These are phyloP conservation scores for Phytophthora cryptogea DNA, from an alignment of 352 stramenopile species.

Conservation along the genomic window DNA sequence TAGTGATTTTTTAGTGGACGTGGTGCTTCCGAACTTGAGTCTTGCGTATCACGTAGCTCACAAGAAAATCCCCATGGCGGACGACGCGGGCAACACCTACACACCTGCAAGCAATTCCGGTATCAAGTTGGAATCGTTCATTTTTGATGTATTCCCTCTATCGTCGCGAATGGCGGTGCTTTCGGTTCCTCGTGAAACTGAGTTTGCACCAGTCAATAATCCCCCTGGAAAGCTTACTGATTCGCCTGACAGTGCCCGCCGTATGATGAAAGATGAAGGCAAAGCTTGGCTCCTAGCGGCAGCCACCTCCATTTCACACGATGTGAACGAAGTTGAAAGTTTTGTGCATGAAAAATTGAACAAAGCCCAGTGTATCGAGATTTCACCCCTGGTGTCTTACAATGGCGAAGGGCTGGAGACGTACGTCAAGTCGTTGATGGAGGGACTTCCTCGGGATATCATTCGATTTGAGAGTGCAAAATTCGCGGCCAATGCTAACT, in stretches of 20 bases:
- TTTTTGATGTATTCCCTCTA: constrained; percentile 98
- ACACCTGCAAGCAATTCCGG: constrained; percentile 89
- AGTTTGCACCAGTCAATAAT: constrained; percentile 95
- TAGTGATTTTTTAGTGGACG: constrained; percentile 82
- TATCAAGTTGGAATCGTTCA: constrained; percentile 98
- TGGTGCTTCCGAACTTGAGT: constrained; percentile 81
- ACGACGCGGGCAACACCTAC: constrained; percentile 79
- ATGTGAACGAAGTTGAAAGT: constrained; percentile 25
- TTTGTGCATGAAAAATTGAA: constrained; percentile 48
- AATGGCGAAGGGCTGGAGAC: constrained; percentile 78
- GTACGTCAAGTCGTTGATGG: constrained; percentile 32
- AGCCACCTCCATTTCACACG: constrained; percentile 38
- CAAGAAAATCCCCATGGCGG: constrained; percentile 97
- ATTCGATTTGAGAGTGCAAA: constrained; percentile 47
- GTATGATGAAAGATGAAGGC: constrained; percentile 69
- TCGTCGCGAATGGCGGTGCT: constrained; percentile 93
- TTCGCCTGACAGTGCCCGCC: constrained; percentile 86
- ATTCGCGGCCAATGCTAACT: constrained; percentile 23
- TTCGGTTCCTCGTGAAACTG: constrained; percentile 90
- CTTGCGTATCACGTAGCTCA: constrained; percentile 95
- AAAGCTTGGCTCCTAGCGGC: constrained; percentile 65
- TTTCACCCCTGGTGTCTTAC: constrained; percentile 89
- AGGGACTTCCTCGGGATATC: constrained; percentile 25
- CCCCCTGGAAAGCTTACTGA: constrained; percentile 69
- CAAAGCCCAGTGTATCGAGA: constrained; percentile 53